phyloP scores from a whole-genome alignment of 306 rosid genomes.

The Rosa lucieae region DNA sequence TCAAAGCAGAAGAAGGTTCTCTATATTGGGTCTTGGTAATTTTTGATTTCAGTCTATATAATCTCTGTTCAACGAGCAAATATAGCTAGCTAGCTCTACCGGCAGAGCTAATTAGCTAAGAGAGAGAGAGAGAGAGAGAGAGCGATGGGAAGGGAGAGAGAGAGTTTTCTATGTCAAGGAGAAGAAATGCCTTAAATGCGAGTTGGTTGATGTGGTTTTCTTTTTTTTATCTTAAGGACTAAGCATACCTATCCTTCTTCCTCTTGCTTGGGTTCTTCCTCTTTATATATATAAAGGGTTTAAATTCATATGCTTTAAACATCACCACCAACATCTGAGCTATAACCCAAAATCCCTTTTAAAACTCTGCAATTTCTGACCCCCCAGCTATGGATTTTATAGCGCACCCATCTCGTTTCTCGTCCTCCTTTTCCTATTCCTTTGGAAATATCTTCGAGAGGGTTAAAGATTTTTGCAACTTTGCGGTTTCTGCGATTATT shows the following conservation, averaged over 20 bases:
- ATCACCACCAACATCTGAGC: slow-evolving; percentile 23
- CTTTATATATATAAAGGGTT: slow-evolving; percentile 10
- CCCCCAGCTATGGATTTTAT: slow-evolving; percentile 58
- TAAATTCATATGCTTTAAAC: slow-evolving; percentile 40
- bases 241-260: slow-evolving; percentile 40
- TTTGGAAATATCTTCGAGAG: slow-evolving; percentile 61
- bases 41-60: neutral
- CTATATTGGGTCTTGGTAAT: neutral
- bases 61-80: slow-evolving; percentile 13
- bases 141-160: neutral
- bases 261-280: neutral
- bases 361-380: slow-evolving; percentile 22
- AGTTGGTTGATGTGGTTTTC: slow-evolving; percentile 70
- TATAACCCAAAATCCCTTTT: slow-evolving; percentile 13
- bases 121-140: neutral
- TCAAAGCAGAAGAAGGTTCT: slow-evolving; percentile 26
- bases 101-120: neutral
- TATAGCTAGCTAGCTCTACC: neutral
- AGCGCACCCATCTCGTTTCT: slow-evolving; percentile 54
- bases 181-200: slow-evolving; percentile 70
- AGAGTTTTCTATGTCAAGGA: slow-evolving; percentile 2
- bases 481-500: slow-evolving; percentile 71
- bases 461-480: slow-evolving; percentile 55
- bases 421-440: slow-evolving; percentile 41
- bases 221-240: slow-evolving; percentile 43